Evolutionary conservation across 83 land plant species (phyloP).

Genomic region (Picea mariana): DNA sequence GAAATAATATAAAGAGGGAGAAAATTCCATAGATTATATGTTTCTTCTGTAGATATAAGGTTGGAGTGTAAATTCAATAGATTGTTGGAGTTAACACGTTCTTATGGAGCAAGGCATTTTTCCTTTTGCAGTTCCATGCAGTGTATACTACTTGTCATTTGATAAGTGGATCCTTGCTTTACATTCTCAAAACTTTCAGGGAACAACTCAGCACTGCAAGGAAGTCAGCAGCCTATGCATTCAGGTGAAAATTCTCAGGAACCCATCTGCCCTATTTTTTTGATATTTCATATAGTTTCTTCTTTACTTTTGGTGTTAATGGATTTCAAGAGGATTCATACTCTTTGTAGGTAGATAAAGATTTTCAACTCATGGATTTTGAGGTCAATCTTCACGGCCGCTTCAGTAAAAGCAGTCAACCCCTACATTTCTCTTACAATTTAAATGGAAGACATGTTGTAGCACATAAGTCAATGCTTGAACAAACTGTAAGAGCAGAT

Average conservation of each 20-base stretch:
- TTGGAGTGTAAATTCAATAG: neutral
- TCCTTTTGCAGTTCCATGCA: constrained; percentile 15
- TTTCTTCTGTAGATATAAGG: neutral
- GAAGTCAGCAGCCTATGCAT: neutral
- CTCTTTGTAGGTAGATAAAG: constrained; percentile 9
- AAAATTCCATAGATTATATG: neutral
- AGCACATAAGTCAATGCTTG: constrained; percentile 14
- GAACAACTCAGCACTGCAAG: neutral
- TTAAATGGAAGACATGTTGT: constrained; percentile 12
- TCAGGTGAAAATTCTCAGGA: neutral
- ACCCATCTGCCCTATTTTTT: neutral
- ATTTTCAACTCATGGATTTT: constrained; percentile 4
- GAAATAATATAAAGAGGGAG: neutral
- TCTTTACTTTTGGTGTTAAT: neutral
- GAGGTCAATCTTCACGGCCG: constrained; percentile 14
- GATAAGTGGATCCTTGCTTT: constrained; percentile 3
- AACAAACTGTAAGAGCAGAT: constrained; percentile 18
- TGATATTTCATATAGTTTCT: neutral
- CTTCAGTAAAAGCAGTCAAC: constrained; percentile 2
- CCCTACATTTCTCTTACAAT: constrained; percentile 1
- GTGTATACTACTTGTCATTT: constrained; percentile 16
- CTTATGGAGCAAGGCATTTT: neutral
- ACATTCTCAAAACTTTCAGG: neutral
- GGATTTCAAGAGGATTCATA: neutral
- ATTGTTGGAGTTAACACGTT: neutral